These are phyloP conservation scores for Juglanconis sp. DNA, from an alignment of 2,329 filamentous ascomycete genomes.

Conservation along the genomic window DNA sequence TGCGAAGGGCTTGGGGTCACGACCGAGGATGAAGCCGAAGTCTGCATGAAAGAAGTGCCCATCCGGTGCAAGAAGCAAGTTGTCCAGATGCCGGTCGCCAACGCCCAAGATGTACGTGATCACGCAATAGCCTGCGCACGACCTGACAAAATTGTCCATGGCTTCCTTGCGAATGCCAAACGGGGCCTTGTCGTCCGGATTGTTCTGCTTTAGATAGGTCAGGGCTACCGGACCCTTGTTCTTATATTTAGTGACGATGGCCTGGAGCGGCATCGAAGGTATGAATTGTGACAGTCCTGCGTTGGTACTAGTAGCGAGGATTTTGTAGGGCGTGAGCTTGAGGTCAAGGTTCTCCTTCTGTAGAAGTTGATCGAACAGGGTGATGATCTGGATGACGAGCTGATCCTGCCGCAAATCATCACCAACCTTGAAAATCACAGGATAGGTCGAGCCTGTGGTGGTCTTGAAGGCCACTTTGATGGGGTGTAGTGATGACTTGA, in stretches of 20 bases:
- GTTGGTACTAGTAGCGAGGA: constrained; percentile 84
- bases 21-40: constrained; percentile 95
- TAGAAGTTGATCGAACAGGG: constrained; percentile 92
- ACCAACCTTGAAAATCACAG: constrained; percentile 95
- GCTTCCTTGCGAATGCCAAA: constrained; percentile 87
- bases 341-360: constrained; percentile 95
- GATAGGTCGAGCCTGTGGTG: constrained; percentile 71
- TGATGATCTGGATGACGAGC: constrained; percentile 94
- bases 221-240: constrained; percentile 60
- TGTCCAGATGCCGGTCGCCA: constrained; percentile 92
- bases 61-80: constrained; percentile 83
- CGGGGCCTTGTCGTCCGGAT: constrained; percentile 77
- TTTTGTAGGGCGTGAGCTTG: constrained; percentile 92
- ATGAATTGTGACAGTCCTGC: constrained; percentile 94
- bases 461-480: constrained; percentile 91
- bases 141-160: constrained; percentile 93
- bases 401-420: constrained; percentile 97
- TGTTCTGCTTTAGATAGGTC: constrained; percentile 82
- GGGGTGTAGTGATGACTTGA: constrained; percentile 91
- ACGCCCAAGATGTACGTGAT: constrained; percentile 98
- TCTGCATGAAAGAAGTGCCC: constrained; percentile 98
- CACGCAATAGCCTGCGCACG: constrained; percentile 95
- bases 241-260: constrained; percentile 79
- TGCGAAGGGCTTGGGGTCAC: constrained; percentile 95
- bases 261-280: constrained; percentile 78